phyloP scores from a whole-genome alignment of 2,329 filamentous ascomycete species.

The Septoria linicola region DNA sequence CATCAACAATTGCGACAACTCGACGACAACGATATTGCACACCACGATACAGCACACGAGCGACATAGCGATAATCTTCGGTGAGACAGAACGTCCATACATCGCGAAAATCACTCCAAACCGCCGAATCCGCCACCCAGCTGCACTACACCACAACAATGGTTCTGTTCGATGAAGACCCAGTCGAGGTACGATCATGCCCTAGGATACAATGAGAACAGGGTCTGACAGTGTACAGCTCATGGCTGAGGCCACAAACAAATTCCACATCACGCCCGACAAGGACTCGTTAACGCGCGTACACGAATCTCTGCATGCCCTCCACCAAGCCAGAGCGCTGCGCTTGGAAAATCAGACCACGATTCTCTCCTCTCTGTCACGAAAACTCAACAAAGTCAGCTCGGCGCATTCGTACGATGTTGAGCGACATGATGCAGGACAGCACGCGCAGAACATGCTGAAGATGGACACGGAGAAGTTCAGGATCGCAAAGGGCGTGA shows the following conservation, averaged over 20 bases:
- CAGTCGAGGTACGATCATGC: slow-evolving; percentile 65
- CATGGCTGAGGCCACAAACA: slow-evolving; percentile 84
- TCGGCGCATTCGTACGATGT: slow-evolving; percentile 76
- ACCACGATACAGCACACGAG: no score
- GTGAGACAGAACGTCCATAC: no score
- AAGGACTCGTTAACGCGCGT: slow-evolving; percentile 80
- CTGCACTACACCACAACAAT: slow-evolving; percentile 39
- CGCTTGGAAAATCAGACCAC: slow-evolving; percentile 54
- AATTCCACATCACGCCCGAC: slow-evolving; percentile 93
- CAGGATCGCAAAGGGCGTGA: slow-evolving; percentile 85
- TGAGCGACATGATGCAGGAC: slow-evolving; percentile 69
- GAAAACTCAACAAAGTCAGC: slow-evolving; percentile 71
- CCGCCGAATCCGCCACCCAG: not conserved
- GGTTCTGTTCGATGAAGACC: slow-evolving; percentile 94
- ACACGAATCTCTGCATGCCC: slow-evolving; percentile 74
- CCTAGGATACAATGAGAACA: slow-evolving; percentile 13
- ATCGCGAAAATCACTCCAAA: not conserved
- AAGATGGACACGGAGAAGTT: slow-evolving; percentile 92
- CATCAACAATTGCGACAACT: slow-evolving; percentile 7
- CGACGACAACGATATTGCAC: not conserved
- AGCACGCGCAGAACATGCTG: slow-evolving; percentile 80
- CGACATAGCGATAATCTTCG: no score
- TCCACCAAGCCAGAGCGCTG: slow-evolving; percentile 79
- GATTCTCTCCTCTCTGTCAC: slow-evolving; percentile 59
- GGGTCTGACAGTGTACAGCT: slow-evolving; percentile 46